A percentile compares a stretch with the other conserved stretches of the same genome.
These are phyloP conservation scores for Ciborinia camelliae DNA, from an alignment of 2,329 filamentous ascomycete species.

Conservation along the genomic window DNA sequence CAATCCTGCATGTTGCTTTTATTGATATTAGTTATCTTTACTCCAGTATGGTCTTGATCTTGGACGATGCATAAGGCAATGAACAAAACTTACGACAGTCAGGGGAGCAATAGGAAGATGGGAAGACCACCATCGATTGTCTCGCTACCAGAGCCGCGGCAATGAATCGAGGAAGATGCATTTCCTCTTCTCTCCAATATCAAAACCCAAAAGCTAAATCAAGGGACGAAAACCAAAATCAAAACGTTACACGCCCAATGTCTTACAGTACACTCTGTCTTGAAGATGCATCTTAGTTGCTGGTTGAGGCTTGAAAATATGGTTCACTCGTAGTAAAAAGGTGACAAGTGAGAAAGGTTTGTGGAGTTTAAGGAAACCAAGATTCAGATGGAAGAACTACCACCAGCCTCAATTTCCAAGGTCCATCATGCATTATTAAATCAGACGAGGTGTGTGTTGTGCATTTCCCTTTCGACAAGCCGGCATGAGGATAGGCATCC, in stretches of 20 bases:
- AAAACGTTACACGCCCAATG: constrained; percentile 21
- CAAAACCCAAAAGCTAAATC: background rate
- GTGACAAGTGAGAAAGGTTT: background rate
- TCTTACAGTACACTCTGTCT: constrained; percentile 23
- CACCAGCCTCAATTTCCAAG: background rate
- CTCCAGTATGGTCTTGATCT: background rate
- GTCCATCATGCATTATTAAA: background rate
- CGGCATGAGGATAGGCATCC: constrained; percentile 1
- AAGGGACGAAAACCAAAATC: background rate
- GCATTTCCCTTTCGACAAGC: background rate
- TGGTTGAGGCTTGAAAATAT: constrained; percentile 25
- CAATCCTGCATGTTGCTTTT: constrained; percentile 29
- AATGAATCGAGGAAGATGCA: constrained; percentile 29
- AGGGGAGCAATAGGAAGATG: constrained; percentile 28
- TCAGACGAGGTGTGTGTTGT: constrained; percentile 3
- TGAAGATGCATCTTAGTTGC: constrained; percentile 26
- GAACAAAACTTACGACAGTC: constrained; percentile 29
- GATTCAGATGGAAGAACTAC: background rate
- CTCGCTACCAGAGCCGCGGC: constrained; percentile 25
- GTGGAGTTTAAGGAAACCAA: background rate
- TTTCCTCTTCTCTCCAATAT: constrained; percentile 16
- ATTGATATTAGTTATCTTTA: background rate
- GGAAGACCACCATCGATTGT: constrained; percentile 24
- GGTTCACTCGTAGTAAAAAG: background rate
- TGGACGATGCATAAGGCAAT: background rate